These are phyloP conservation scores for Pythium chondricola DNA, from an alignment of 352 stramenopile species.

Conservation along the genomic window DNA sequence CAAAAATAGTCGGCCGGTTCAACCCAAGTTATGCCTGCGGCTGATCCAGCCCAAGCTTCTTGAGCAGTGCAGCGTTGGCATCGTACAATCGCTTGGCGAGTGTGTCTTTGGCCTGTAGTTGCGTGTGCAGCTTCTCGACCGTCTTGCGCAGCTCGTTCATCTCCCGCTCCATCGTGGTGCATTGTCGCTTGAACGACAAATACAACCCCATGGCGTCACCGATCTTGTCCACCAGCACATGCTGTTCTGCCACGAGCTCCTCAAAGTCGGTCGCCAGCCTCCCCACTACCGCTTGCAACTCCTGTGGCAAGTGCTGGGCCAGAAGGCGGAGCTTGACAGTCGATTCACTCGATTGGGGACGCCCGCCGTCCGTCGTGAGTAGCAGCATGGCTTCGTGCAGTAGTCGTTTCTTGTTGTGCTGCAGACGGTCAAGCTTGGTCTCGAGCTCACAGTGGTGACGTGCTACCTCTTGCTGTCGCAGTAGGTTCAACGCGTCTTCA, in stretches of 20 bases:
- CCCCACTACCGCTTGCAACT: slow-evolving; percentile 40
- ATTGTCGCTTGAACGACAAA: slow-evolving; percentile 49
- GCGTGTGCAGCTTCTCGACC: slow-evolving; percentile 28
- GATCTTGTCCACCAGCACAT: slow-evolving; percentile 50
- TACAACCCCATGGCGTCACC: slow-evolving; percentile 53
- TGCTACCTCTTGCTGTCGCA: slow-evolving; percentile 24
- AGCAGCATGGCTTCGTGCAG: slow-evolving; percentile 41
- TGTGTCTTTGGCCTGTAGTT: slow-evolving; percentile 41
- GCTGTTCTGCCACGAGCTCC: slow-evolving; percentile 46
- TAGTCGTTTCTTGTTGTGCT: slow-evolving; percentile 35
- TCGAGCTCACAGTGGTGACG: slow-evolving; percentile 33
- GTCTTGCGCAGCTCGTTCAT: slow-evolving; percentile 24
- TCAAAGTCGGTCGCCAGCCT: slow-evolving; percentile 51
- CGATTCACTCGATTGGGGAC: slow-evolving; percentile 9
- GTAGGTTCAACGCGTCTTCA: slow-evolving; percentile 28
- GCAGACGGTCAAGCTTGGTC: slow-evolving; percentile 32
- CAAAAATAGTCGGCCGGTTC: no score
- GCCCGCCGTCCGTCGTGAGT: slow-evolving; percentile 12
- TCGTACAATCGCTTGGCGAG: slow-evolving; percentile 59
- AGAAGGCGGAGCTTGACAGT: slow-evolving; percentile 29
- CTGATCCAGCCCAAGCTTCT: slow-evolving; percentile 25
- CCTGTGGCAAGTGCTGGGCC: slow-evolving; percentile 35
- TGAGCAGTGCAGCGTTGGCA: slow-evolving; percentile 54
- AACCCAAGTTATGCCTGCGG: no score
- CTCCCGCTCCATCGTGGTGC: slow-evolving; percentile 31